A percentile compares a stretch with the other conserved stretches of the same genome.
These are phyloP conservation scores for Moricandia moricandioides DNA, from an alignment of 345 rosid genomes.

Conservation along the genomic window DNA sequence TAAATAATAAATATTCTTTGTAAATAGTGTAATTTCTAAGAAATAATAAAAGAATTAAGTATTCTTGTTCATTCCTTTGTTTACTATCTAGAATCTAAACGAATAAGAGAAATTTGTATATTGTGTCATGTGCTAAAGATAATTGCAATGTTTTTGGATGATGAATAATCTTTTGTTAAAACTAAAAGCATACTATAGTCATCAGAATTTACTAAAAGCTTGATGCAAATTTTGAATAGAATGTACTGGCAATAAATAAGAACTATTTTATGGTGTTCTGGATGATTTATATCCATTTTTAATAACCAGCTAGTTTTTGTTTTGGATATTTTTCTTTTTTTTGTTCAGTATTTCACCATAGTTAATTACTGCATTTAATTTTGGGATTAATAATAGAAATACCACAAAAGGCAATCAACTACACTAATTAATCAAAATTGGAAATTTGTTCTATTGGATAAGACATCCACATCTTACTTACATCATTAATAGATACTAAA, in stretches of 20 bases:
- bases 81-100: too few relatives aligned
- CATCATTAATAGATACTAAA: neutral
- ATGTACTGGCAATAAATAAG: neutral
- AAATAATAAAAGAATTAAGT: too few relatives aligned
- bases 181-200: neutral
- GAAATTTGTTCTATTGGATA: conserved; percentile 6
- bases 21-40: too few relatives aligned
- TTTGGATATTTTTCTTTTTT: neutral
- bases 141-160: neutral
- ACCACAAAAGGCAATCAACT: neutral
- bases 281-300: neutral
- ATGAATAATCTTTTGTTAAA: neutral
- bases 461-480: conserved; percentile 19
- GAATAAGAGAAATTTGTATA: neutral
- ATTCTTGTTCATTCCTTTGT: too few relatives aligned
- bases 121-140: neutral
- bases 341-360: neutral
- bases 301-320: neutral
- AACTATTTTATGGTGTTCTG: neutral
- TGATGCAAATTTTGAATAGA: neutral
- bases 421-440: neutral
- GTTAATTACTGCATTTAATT: too few relatives aligned
- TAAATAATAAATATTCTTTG: too few relatives aligned
- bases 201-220: neutral
- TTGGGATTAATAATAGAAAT: too few relatives aligned